A percentile compares a stretch with the other conserved stretches of the same genome.
Conservation (phyloP, 352 stramenopile species). For the Phytopythium chamaehyphon region DNA sequence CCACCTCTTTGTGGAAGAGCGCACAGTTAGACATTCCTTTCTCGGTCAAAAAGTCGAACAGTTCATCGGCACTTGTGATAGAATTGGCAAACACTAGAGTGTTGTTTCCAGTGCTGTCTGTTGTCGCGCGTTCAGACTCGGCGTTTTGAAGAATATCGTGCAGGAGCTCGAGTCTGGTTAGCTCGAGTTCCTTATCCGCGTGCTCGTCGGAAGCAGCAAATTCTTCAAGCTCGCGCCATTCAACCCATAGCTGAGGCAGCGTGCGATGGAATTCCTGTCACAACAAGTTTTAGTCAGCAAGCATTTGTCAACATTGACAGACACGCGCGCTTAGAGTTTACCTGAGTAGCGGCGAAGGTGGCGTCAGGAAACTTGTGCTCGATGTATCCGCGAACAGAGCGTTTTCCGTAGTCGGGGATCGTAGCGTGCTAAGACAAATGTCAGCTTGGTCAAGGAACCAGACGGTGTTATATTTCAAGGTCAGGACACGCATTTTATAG, state of each 20-base stretch:
- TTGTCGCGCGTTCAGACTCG: conserved; percentile 2
- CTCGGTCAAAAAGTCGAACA: conserved; percentile 50
- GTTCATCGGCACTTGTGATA: conserved; percentile 53
- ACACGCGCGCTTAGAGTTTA: conserved; percentile 23
- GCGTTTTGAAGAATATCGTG: conserved; percentile 36
- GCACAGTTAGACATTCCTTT: conserved; percentile 27
- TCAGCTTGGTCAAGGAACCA: conserved; percentile 20
- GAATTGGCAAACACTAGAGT: conserved; percentile 77
- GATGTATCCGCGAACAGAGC: conserved; percentile 64
- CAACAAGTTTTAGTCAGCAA: too few relatives aligned
- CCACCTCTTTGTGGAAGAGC: conserved; percentile 63
- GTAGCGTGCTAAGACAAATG: conserved; percentile 39
- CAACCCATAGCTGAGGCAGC: conserved; percentile 41
- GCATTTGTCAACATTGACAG: conserved; percentile 3
- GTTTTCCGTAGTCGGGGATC: conserved; percentile 76
- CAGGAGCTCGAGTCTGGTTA: conserved; percentile 40
- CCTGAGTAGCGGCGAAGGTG: conserved; percentile 59
- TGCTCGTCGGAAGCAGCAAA: conserved; percentile 13
- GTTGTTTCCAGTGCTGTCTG: conserved; percentile 13
- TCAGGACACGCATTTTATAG: neutral
- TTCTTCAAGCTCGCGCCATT: conserved; percentile 34
- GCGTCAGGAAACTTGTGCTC: conserved; percentile 71
- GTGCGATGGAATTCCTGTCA: conserved; percentile 69
- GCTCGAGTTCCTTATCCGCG: conserved; percentile 17
- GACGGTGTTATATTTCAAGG: neutral